Conservation (phyloP, 2,329 filamentous ascomycete genomes). For the Cladobotryum mycophilum region DNA sequence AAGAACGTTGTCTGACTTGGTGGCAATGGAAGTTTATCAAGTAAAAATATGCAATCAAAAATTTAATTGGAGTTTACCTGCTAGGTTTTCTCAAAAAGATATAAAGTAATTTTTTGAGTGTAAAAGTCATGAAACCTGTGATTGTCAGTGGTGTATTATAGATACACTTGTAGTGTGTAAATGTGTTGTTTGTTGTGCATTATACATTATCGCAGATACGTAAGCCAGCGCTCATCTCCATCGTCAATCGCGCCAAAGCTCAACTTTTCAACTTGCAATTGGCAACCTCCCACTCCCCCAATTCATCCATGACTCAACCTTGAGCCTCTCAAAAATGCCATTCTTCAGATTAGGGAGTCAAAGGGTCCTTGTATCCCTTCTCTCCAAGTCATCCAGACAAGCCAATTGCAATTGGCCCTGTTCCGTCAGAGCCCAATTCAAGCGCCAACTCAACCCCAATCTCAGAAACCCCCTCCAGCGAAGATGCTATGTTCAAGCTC, state of each 20-base stretch:
- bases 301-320: background rate
- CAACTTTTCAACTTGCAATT: background rate
- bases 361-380: background rate
- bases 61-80: too few species aligned
- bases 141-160: too few species aligned
- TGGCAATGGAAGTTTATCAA: too few species aligned
- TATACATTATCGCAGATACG: constrained; percentile 2
- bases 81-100: too few species aligned
- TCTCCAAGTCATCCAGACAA: background rate
- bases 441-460: constrained; percentile 15
- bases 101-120: too few species aligned
- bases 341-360: constrained; percentile 1
- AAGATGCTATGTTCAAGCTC: constrained; percentile 20
- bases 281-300: background rate
- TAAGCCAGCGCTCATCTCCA: background rate
- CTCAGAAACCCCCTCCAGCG: constrained; percentile 13
- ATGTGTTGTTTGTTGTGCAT: constrained; percentile 1
- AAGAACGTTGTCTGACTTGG: constrained; percentile 41
- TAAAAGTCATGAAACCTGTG: too few species aligned
- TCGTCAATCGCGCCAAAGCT: background rate
- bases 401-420: background rate
- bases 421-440: background rate
- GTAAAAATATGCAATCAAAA: too few species aligned
- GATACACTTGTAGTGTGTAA: background rate
- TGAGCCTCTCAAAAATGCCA: constrained; percentile 1